A percentile compares a stretch with the other conserved stretches of the same genome.
Conservation (phyloP, 2,329 filamentous ascomycete genomes). For the Colletotrichum neosansevieriae region DNA sequence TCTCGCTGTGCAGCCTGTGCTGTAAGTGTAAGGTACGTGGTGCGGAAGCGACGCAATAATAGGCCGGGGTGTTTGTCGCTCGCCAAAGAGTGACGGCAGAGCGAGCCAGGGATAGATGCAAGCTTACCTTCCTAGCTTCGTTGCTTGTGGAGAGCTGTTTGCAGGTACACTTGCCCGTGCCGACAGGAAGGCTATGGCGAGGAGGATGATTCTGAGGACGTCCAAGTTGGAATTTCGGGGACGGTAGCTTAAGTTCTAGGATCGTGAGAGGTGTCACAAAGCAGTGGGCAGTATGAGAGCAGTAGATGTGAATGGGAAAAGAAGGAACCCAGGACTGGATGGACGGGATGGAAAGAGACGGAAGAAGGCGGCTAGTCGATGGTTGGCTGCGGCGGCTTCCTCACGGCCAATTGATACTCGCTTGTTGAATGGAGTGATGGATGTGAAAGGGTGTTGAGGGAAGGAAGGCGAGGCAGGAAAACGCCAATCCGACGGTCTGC, state of each 20-base stretch:
- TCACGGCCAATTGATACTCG: neutral
- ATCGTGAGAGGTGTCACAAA: constrained; percentile 2
- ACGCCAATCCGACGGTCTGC: neutral
- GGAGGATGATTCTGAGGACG: neutral
- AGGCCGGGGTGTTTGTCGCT: constrained; percentile 14
- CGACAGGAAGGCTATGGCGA: neutral
- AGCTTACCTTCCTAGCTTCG: constrained; percentile 5
- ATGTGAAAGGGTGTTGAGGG: constrained; percentile 7
- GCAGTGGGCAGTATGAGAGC: neutral
- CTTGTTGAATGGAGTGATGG: constrained; percentile 15
- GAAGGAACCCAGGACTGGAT: neutral
- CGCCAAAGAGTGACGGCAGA: neutral
- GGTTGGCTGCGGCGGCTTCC: constrained; percentile 4
- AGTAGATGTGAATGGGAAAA: neutral
- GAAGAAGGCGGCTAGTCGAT: constrained; percentile 21
- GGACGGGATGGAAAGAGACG: constrained; percentile 29
- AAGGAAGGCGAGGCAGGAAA: neutral
- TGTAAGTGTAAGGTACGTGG: constrained; percentile 3
- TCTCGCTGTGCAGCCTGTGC: constrained; percentile 1
- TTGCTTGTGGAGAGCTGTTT: constrained; percentile 13
- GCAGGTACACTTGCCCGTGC: neutral
- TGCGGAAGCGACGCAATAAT: constrained; percentile 23
- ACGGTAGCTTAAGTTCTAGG: too few species aligned
- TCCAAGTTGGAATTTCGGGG: too few species aligned
- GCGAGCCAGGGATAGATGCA: constrained; percentile 11